Conservation (phyloP, 306 rosid genomes). For the Lotus japonicus region DNA sequence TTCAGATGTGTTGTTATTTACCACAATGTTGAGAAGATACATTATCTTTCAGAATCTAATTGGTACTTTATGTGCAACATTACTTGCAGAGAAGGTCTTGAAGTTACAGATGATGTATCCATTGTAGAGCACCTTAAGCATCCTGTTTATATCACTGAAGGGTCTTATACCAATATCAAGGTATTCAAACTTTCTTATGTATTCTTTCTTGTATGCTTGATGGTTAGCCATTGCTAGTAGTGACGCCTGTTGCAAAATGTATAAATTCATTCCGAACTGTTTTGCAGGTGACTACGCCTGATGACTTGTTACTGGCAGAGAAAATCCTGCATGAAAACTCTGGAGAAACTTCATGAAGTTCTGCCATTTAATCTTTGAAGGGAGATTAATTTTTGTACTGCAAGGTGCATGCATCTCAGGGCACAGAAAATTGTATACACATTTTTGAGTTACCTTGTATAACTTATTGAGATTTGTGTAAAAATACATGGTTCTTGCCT, state of each 20-base stretch:
- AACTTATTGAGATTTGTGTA: slow-evolving; percentile 3
- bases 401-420: background rate
- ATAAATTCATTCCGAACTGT: slow-evolving; percentile 4
- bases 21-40: background rate
- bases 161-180: slow-evolving; percentile 96
- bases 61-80: slow-evolving; percentile 6
- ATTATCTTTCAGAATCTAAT: slow-evolving; percentile 12
- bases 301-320: slow-evolving; percentile 85
- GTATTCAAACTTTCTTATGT: slow-evolving; percentile 28
- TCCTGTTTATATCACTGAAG: slow-evolving; percentile 83
- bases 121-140: slow-evolving; percentile 82
- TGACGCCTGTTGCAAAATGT: background rate
- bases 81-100: slow-evolving; percentile 68
- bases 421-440: background rate
- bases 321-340: slow-evolving; percentile 58
- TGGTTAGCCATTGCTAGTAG: background rate
- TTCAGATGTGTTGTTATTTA: background rate
- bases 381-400: background rate
- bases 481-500: slow-evolving; percentile 13
- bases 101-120: slow-evolving; percentile 95
- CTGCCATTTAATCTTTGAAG: slow-evolving; percentile 16
- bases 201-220: background rate
- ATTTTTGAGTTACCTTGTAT: background rate
- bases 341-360: slow-evolving; percentile 20
- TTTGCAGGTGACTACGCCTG: slow-evolving; percentile 95